Conservation (phyloP, 2,329 filamentous ascomycete genomes). For the Microdochium paspali region DNA sequence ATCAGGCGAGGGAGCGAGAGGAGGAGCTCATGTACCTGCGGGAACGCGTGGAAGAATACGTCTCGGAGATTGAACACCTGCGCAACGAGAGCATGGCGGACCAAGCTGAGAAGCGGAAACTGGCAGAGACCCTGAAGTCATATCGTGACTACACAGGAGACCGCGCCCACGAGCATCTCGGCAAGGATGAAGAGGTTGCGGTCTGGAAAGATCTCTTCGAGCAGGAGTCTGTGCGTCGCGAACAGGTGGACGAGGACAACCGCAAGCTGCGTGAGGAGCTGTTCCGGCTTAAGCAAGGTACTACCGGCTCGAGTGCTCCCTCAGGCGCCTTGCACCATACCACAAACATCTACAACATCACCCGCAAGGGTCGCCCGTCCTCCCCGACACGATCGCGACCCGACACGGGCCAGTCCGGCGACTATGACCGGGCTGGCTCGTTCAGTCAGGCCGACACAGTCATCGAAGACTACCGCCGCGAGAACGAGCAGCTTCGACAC, state of each 20-base stretch:
- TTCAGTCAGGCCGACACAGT: slow-evolving; percentile 55
- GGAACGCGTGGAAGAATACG: slow-evolving; percentile 77
- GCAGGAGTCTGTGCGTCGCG: slow-evolving; percentile 79
- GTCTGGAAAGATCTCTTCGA: slow-evolving; percentile 95
- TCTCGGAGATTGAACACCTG: slow-evolving; percentile 74
- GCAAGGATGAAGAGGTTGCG: slow-evolving; percentile 57
- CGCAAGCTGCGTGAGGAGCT: slow-evolving; percentile 76
- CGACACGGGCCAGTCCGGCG: slow-evolving; percentile 37
- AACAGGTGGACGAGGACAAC: slow-evolving; percentile 86
- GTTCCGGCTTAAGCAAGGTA: slow-evolving; percentile 58
- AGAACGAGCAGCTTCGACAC: slow-evolving; percentile 70
- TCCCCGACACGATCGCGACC: slow-evolving; percentile 39
- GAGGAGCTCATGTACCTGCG: slow-evolving; percentile 79
- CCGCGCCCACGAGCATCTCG: slow-evolving; percentile 33
- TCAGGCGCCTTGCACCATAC: slow-evolving; percentile 37
- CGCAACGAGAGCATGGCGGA: slow-evolving; percentile 67
- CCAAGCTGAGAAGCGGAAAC: slow-evolving; percentile 76
- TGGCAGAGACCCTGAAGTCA: slow-evolving; percentile 67
- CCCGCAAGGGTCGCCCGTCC: slow-evolving; percentile 38
- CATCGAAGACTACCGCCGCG: slow-evolving; percentile 63
- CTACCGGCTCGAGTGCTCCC: background rate
- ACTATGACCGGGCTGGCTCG: slow-evolving; percentile 39
- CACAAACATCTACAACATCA: slow-evolving; percentile 58
- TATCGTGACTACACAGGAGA: slow-evolving; percentile 36
- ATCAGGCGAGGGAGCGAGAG: slow-evolving; percentile 60